Percentiles rank a stretch among this genome's conserved stretches.
These are phyloP conservation scores for Malus hybrid DNA, from an alignment of 331 rosid species.

Conservation along the genomic window DNA sequence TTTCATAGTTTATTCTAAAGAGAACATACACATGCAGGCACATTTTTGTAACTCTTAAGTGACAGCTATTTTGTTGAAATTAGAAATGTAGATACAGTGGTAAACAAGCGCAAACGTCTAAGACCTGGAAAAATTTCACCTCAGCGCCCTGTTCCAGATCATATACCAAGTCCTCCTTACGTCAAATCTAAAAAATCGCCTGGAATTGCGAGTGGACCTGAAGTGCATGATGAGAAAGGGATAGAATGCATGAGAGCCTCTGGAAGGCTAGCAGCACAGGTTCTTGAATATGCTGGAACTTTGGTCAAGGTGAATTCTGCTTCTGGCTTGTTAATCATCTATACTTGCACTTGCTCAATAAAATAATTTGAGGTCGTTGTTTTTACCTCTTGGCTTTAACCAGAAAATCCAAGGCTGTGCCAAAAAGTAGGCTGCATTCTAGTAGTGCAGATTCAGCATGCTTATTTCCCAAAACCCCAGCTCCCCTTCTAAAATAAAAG, in stretches of 20 bases:
- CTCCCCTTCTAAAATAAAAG: background rate
- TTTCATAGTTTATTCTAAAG: background rate
- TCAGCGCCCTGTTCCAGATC: constrained; percentile 56
- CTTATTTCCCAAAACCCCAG: background rate
- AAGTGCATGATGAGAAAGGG: constrained; percentile 79
- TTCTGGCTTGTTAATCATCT: constrained; percentile 7
- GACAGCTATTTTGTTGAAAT: constrained; percentile 17
- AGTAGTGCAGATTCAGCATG: background rate
- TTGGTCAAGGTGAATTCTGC: constrained; percentile 63
- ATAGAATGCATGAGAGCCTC: constrained; percentile 90
- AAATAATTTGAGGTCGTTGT: background rate
- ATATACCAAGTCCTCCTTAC: constrained; percentile 71
- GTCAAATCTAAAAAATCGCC: constrained; percentile 56
- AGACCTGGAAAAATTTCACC: constrained; percentile 91
- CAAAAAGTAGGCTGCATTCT: too few species aligned
- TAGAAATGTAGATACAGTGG: constrained; percentile 50
- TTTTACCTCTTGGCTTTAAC: background rate
- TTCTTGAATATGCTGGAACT: constrained; percentile 88
- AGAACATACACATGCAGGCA: background rate
- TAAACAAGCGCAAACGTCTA: constrained; percentile 51
- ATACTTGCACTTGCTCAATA: background rate
- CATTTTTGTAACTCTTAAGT: constrained; percentile 3
- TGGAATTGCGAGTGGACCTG: constrained; percentile 68
- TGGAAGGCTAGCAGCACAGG: constrained; percentile 88
- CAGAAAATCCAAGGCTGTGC: too few species aligned